Evolutionary conservation across 2,329 filamentous ascomycete species (phyloP), one percentile per base, ranked within the genome.

Genomic region (Colletotrichum echinochloae): DNA sequence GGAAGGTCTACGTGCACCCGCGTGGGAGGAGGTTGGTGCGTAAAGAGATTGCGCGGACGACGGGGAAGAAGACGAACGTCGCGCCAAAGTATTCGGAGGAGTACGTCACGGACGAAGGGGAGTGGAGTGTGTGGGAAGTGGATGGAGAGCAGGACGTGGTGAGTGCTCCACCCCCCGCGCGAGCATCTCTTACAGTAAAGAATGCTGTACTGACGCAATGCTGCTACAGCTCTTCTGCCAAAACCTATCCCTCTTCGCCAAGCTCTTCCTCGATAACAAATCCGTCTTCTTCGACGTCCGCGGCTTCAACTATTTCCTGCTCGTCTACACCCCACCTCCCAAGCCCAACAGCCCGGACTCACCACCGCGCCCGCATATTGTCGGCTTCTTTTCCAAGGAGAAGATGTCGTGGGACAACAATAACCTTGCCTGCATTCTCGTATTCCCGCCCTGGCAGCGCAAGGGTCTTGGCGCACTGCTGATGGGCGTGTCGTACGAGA

Each of bases 381-480:
- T 95, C 1, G 96, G 96, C n/a, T 98, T 98, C 86, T 99, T 98
- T 84, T 97, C 93, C 73, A 98, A 99, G 79, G 96, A 99, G 81
- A 98, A 98, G 80, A 92, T 98, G 86, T 97, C 94, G 4, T 99
- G 96, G 95, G 96, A 99, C 77, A 95, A 95, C 77, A 98, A 99
- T 81, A 99, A 98, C 74, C 87, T 99, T 6, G 96, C 96, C 1
- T 99, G 96, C 79, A 99, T 99, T 75, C 86, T 98, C 8, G 89
- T 98, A 20, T 98, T 98, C 77, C 96, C 96, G 1, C 96, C 96
- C 0, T 98, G 95, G 90, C 95, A 98, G 81, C 91, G 92, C 73
- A 94, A 94, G 74, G 94, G 95, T 1, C 87, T 98, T 0, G 96
- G 96, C 0, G 90, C 94, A 61, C 83, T 98, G 60, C 86, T 99